phyloP scores from a whole-genome alignment of 345 rosid species.

The Aurinia saxatilis region DNA sequence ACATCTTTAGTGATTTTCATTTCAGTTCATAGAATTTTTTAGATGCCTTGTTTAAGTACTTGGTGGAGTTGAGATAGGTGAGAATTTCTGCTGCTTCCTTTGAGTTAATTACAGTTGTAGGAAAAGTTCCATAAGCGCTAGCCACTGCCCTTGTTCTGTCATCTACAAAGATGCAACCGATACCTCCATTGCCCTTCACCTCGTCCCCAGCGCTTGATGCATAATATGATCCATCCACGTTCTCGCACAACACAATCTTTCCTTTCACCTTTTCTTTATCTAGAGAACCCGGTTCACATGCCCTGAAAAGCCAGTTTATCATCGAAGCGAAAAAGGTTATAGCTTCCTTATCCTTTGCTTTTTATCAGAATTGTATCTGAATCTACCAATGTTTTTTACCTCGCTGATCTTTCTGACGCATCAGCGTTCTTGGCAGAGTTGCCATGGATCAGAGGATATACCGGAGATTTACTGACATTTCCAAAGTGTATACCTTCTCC shows the following conservation, averaged over 20 bases:
- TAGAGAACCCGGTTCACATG: conserved; percentile 41
- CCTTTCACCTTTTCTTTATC: conserved; percentile 45
- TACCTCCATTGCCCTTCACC: conserved; percentile 50
- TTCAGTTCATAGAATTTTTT: not conserved
- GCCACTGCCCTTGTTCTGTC: conserved; percentile 41
- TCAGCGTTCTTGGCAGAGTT: conserved; percentile 43
- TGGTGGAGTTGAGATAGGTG: conserved; percentile 61
- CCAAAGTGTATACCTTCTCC: conserved; percentile 75
- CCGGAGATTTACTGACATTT: conserved; percentile 39
- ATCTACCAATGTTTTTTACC: conserved; percentile 33
- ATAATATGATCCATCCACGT: conserved; percentile 17
- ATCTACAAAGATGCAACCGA: conserved; percentile 46
- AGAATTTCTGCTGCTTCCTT: conserved; percentile 43
- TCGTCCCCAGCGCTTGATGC: conserved; percentile 24
- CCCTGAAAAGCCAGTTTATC: conserved; percentile 30
- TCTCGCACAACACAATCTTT: conserved; percentile 61
- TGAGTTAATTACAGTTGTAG: conserved; percentile 41
- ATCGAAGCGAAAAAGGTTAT: too few species aligned
- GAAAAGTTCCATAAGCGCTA: conserved; percentile 38
- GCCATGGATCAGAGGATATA: conserved; percentile 47
- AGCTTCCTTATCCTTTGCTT: too few species aligned
- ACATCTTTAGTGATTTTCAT: not conserved
- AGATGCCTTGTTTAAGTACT: too few species aligned
- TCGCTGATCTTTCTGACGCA: conserved; percentile 36
- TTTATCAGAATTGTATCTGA: not conserved